A percentile compares a stretch with the other conserved stretches of the same genome.
These are phyloP conservation scores for Colletotrichum lini DNA, from an alignment of 2,329 filamentous ascomycete species.

Conservation along the genomic window DNA sequence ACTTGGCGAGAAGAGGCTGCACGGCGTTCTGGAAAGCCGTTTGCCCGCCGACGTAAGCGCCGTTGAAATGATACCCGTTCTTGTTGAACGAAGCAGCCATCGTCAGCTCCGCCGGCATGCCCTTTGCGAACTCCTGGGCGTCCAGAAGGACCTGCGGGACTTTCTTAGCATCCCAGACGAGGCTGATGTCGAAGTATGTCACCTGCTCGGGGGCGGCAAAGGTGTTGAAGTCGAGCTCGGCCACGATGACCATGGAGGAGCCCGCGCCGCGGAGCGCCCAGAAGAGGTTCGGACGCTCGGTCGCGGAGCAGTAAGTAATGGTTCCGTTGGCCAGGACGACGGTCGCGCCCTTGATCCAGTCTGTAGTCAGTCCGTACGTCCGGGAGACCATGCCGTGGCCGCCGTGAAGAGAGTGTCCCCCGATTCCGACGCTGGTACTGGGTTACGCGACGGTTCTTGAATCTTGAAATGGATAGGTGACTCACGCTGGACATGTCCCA, in stretches of 20 bases:
- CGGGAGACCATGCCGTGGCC: conserved; percentile 54
- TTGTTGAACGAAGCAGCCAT: conserved; percentile 40
- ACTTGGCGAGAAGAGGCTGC: conserved; percentile 16
- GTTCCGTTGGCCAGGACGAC: conserved; percentile 55
- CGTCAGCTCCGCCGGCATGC: conserved; percentile 48
- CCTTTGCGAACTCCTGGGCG: conserved; percentile 14
- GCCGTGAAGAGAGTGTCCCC: conserved; percentile 58
- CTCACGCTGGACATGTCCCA: conserved; percentile 66
- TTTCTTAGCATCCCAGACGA: conserved; percentile 11
- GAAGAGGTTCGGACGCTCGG: conserved; percentile 56
- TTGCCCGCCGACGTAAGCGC: conserved; percentile 16
- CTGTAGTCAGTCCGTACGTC: conserved; percentile 49
- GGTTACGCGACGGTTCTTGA: neutral
- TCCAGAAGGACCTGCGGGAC: conserved; percentile 16
- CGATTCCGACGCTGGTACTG: conserved; percentile 53
- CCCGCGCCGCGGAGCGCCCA: conserved; percentile 60
- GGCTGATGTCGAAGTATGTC: conserved; percentile 46
- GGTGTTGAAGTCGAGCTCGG: conserved; percentile 56
- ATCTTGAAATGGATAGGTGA: neutral
- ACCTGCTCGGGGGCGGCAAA: conserved; percentile 52
- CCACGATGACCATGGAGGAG: conserved; percentile 58
- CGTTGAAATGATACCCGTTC: conserved; percentile 26
- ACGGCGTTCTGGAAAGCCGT: conserved; percentile 8
- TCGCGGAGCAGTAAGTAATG: conserved; percentile 50
- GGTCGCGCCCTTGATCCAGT: conserved; percentile 53